A percentile compares a stretch with the other conserved stretches of the same genome.
These are phyloP conservation scores for Lunularia cruciata DNA, from an alignment of 225 moss, liverwort and hornwort genomes.

Conservation along the genomic window DNA sequence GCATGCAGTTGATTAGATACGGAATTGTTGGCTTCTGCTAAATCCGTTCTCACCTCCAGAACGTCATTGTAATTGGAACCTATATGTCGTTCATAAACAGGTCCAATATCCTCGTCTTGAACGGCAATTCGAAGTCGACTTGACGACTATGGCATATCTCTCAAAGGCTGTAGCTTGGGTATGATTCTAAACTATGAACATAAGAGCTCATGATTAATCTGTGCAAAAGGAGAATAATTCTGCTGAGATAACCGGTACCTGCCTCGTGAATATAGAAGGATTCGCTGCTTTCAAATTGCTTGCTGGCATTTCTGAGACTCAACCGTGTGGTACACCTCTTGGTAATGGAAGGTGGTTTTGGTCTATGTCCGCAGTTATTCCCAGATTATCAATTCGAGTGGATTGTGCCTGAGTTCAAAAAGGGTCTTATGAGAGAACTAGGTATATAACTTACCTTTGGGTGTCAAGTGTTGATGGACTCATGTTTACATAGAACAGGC, in stretches of 20 bases:
- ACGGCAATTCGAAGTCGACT: constrained; percentile 71
- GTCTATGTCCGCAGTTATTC: constrained; percentile 59
- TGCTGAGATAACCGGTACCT: background rate
- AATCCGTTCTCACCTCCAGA: no score
- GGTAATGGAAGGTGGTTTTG: background rate
- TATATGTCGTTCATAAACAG: constrained; percentile 54
- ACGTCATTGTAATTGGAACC: no score
- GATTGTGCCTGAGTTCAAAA: constrained; percentile 92
- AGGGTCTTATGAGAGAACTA: constrained; percentile 66
- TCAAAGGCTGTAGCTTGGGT: constrained; percentile 95
- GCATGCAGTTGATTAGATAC: no score
- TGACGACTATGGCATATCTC: constrained; percentile 77
- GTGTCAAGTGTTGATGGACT: no score
- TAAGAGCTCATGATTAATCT: no score
- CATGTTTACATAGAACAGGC: no score
- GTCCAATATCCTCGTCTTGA: constrained; percentile 91
- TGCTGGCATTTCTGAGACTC: no score
- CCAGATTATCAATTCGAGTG: constrained; percentile 96
- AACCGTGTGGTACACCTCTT: background rate
- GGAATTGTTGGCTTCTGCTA: no score
- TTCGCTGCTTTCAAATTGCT: background rate
- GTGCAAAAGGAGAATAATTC: no score
- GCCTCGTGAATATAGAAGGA: background rate
- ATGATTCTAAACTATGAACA: constrained; percentile 18
- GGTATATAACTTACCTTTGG: constrained; percentile 47